Conservation (phyloP, 2,329 filamentous ascomycete species). For the Periconia digitata region DNA sequence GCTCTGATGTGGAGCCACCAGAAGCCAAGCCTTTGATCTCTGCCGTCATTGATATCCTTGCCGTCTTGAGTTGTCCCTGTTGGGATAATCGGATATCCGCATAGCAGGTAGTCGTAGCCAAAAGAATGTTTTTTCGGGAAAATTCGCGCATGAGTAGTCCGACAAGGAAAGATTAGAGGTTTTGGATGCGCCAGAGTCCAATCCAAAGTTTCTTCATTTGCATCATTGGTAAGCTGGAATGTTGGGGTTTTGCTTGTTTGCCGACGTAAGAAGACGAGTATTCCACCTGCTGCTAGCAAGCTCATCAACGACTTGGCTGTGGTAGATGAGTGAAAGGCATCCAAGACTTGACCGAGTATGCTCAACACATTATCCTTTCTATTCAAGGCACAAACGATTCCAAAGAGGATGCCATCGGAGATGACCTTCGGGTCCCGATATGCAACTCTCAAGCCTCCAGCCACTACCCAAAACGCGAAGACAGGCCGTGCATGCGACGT, state of each 20-base stretch:
- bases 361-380: slow-evolving; percentile 11
- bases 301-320: slow-evolving; percentile 4
- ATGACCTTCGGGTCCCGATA: slow-evolving; percentile 20
- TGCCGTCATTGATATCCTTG: slow-evolving; percentile 16
- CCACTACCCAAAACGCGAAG: slow-evolving; percentile 23
- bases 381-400: slow-evolving; percentile 9
- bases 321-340: slow-evolving; percentile 3
- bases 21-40: slow-evolving; percentile 30
- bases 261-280: slow-evolving; percentile 6
- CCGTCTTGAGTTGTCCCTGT: slow-evolving; percentile 45
- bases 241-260: background rate
- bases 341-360: slow-evolving; percentile 12
- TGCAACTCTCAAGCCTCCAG: slow-evolving; percentile 17
- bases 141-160: slow-evolving; percentile 66
- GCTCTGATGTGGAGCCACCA: slow-evolving; percentile 64
- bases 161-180: slow-evolving; percentile 62
- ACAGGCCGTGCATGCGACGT: slow-evolving; percentile 16
- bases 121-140: slow-evolving; percentile 70
- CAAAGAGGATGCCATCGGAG: slow-evolving; percentile 23
- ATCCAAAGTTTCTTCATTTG: slow-evolving; percentile 2
- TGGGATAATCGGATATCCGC: slow-evolving; percentile 68
- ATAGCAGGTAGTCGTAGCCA: slow-evolving; percentile 69
- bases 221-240: background rate
- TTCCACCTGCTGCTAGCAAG: slow-evolving; percentile 7
- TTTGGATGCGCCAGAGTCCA: slow-evolving; percentile 23